Evolutionary conservation across 352 stramenopile genomes (phyloP).

Genomic region (Phytophthora sansomeana): DNA sequence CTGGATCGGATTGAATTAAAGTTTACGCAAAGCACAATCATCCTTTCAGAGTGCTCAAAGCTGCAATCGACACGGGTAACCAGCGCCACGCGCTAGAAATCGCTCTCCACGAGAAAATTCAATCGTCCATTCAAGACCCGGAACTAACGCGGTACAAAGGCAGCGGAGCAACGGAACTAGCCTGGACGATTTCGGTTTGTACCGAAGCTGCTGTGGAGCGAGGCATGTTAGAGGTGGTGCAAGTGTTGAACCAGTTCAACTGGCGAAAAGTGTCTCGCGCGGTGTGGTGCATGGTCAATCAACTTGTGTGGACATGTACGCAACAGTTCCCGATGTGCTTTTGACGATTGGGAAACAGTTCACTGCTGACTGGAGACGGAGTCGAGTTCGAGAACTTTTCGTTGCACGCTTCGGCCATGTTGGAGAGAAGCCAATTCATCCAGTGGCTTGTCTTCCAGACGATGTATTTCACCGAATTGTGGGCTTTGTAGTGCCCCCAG

Average conservation of each 20-base stretch:
- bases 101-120: slow-evolving; percentile 15
- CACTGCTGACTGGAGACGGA: slow-evolving; percentile 15
- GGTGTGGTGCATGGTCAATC: slow-evolving; percentile 13
- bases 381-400: slow-evolving; percentile 11
- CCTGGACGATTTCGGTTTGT: slow-evolving; percentile 5
- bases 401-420: background rate
- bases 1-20: slow-evolving; percentile 20
- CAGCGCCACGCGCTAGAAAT: slow-evolving; percentile 17
- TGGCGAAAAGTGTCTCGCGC: slow-evolving; percentile 8
- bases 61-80: slow-evolving; percentile 15
- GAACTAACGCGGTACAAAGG: slow-evolving; percentile 6
- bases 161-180: slow-evolving; percentile 1
- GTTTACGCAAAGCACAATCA: slow-evolving; percentile 17
- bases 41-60: slow-evolving; percentile 28
- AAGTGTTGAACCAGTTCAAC: slow-evolving; percentile 11
- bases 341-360: slow-evolving; percentile 10
- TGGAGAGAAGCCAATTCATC: background rate
- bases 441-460: background rate
- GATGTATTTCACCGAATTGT: slow-evolving; percentile 17
- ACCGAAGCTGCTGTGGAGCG: slow-evolving; percentile 10
- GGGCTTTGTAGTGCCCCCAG: slow-evolving; percentile 1
- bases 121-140: slow-evolving; percentile 2
- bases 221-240: slow-evolving; percentile 8
- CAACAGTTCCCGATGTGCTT: background rate
- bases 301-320: slow-evolving; percentile 4